Evolutionary conservation across 176 grass and related monocot species (phyloP), one percentile per base, ranked within the genome.

Genomic region (Luzula sylvatica): DNA sequence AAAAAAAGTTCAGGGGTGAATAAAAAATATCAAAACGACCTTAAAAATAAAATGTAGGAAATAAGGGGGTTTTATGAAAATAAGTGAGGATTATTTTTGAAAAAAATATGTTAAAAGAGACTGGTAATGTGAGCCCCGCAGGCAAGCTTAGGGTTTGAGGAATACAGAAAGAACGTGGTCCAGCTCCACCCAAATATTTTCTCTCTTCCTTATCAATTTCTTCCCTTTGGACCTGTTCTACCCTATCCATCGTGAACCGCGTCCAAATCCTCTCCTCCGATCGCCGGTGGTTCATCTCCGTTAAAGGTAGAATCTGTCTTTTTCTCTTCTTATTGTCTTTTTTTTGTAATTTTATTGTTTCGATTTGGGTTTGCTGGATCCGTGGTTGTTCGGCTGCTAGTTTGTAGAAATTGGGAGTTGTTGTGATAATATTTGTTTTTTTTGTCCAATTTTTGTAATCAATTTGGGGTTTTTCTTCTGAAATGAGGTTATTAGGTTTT

Each of bases 201-300:
- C 42, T 43, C 32, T 61, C 35, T 2, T 38, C 11, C 14, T 24
- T 45, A 24, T 14, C 18, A 45, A 15, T 26, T n/a, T 3, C 35
- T 61, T 40, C 25, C 4, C 56, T 45, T 61, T 61, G 56, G 56
- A 61, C 56, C 56, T 16, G 56, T 61, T 61, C 56, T 43, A 61
- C 56, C 38, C 32, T 15, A 61, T 26, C 38, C 32, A 15, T 23
- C 56, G 56, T 61, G 42, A 29, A 61, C 56, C 56, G 56, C 56
- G 54, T 42, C n/a, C 38, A 1, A 27, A 23, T 14, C 38, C n/a
- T 20, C n/a, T 3, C 56, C 56, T 45, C 56, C 20, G 42, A 41
- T 42, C 42, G 38, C 38, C 42, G 35, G 56, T 7, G 1, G 24
- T 23, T 44, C 23, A 2, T n/a, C 7, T 26, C 32, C 35, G 56